Evolutionary conservation across 495 filamentous ascomycete species (phyloP), one percentile per base, ranked within the genome.

Genomic region (Lophiostoma macrostomum): DNA sequence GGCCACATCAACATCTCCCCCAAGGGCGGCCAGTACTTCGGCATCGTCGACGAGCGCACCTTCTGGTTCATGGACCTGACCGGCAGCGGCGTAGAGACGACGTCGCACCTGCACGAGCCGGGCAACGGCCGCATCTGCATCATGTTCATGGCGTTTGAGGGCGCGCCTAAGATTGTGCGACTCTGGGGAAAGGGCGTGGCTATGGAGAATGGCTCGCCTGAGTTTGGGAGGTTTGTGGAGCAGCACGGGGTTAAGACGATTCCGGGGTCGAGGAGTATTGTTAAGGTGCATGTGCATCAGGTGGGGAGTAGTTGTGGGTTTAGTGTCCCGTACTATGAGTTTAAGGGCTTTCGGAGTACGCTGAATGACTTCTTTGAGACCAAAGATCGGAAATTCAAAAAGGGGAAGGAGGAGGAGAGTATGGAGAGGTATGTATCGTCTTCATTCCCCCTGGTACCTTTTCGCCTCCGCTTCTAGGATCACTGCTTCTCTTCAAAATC

Each of bases 321-420:
- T 53, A 74, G 69, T 10, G 75, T 81, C 34, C 78, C 79, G 4
- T 69, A 64, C 25, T 80, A 69, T 61, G 73, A 77, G 22, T 81
- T 79, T 58, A 74, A 71, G 42, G 70, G 64, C 7, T 74, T 69
- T 48, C 67, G 79, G 14, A 67, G 61, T 11, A 73, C 68, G 0
- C 59, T 82, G 29, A 71, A 77, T 52, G 71, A 80, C 8, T 61
- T 65, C 50, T 78, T 76, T 51, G 66, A 62, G 35, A 77, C 71
- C 45, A 74, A 70, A 58, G 69, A 67, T 7, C 63, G 67, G 16
- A 69, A 50, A 52, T 74, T 66, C 50, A 60, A 69, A 45, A 55
- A 60, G 5, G 77, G 77, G 0, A 72, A 72, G 25, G 58, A 64
- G 28, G 65, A 74, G 25, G 76, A 80, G 59, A 75, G 67, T n/a